A percentile compares a stretch with the other conserved stretches of the same genome.
Evolutionary conservation across 495 filamentous ascomycete species (phyloP).

Genomic region (Trichoderma gamsii): DNA sequence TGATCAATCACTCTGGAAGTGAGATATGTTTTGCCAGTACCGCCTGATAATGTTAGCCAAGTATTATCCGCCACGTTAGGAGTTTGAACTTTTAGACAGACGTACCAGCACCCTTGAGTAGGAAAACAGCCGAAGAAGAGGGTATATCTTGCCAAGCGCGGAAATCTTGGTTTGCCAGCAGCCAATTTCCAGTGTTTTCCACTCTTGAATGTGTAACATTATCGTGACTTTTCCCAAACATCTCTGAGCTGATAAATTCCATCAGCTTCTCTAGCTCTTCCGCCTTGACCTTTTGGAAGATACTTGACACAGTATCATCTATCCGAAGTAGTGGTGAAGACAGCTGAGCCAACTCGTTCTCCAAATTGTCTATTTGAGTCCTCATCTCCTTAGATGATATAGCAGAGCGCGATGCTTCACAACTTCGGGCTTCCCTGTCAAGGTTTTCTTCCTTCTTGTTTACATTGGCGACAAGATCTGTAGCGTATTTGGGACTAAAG

Average conservation of each 20-base stretch:
- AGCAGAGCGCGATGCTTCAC: neutral
- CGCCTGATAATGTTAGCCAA: constrained; percentile 18
- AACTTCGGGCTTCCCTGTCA: neutral
- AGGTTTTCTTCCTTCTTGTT: neutral
- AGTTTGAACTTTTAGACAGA: neutral
- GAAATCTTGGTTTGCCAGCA: neutral
- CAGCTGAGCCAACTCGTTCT: neutral
- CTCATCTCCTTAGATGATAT: neutral
- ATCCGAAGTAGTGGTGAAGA: neutral
- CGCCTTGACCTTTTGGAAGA: neutral
- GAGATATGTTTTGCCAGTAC: constrained; percentile 34
- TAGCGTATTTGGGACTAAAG: neutral
- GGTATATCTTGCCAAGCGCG: neutral
- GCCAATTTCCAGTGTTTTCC: neutral
- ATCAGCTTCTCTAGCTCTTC: neutral
- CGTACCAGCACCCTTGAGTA: neutral
- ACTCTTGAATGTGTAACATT: neutral
- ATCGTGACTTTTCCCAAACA: neutral
- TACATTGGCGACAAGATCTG: neutral
- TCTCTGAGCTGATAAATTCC: neutral
- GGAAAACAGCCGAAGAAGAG: neutral
- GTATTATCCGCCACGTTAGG: no score
- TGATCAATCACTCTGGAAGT: constrained; percentile 30
- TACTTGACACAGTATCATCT: neutral
- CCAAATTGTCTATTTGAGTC: neutral